A percentile compares a stretch with the other conserved stretches of the same genome.
Conservation (phyloP, 2,329 filamentous ascomycete species). For the Colletotrichum lentis region DNA sequence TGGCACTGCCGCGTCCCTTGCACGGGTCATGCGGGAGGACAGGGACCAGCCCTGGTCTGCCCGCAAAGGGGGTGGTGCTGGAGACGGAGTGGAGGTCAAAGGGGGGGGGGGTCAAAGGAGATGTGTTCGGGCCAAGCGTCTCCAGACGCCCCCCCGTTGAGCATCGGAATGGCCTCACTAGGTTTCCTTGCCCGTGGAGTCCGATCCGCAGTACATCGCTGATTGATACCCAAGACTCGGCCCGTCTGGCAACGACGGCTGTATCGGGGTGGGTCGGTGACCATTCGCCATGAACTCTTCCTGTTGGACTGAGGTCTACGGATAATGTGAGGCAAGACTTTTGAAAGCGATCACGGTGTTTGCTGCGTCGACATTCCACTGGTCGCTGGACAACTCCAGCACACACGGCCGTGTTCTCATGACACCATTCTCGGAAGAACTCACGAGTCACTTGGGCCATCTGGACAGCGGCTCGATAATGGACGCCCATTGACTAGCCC, state of each 20-base stretch:
- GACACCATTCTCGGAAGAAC: conserved; percentile 17
- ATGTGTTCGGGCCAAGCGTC: conserved; percentile 3
- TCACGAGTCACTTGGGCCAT: conserved; percentile 6
- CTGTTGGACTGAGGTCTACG: too few relatives aligned
- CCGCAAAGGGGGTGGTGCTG: conserved; percentile 11
- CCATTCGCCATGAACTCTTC: background rate
- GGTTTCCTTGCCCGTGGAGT: background rate
- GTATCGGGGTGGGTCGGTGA: background rate
- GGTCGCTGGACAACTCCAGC: conserved; percentile 11
- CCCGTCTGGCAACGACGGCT: background rate
- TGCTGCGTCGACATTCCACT: background rate
- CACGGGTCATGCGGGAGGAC: conserved; percentile 30
- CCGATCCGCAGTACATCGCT: background rate
- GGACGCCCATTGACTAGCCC: conserved; percentile 22
- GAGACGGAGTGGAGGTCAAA: conserved; percentile 1
- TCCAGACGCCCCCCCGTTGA: background rate
- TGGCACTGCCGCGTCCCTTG: conserved; percentile 7
- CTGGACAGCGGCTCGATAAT: conserved; percentile 1
- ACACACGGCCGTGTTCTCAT: conserved; percentile 19
- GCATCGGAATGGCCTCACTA: background rate
- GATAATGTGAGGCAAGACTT: background rate
- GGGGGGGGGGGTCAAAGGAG: background rate
- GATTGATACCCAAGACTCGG: background rate
- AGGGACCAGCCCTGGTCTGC: conserved; percentile 26
- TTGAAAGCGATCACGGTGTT: background rate